Conservation (phyloP, 73 alveolate genomes). For the Paramecium bursaria region DNA sequence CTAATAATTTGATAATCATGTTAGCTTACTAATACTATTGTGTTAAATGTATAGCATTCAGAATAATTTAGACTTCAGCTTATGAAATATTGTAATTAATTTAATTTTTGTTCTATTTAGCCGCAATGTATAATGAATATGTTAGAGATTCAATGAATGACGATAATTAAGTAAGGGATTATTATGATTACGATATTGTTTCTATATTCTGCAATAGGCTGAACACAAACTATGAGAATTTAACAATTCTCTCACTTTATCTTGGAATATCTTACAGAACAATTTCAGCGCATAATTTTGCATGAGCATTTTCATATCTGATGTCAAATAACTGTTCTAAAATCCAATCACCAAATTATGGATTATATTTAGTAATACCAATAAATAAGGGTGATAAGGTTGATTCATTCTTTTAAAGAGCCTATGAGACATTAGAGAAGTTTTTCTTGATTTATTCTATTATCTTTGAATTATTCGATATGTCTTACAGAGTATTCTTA, state of each 20-base stretch:
- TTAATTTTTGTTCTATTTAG: conserved; percentile 9
- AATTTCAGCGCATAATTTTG: conserved; percentile 63
- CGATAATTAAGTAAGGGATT: conserved; percentile 4
- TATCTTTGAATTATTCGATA: conserved; percentile 38
- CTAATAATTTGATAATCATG: conserved; percentile 18
- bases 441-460: conserved; percentile 47
- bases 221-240: conserved; percentile 38
- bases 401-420: conserved; percentile 59
- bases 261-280: conserved; percentile 38
- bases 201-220: conserved; percentile 1
- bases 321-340: conserved; percentile 45
- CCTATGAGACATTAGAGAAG: conserved; percentile 33
- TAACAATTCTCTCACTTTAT: conserved; percentile 48
- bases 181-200: not conserved
- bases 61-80: conserved; percentile 1
- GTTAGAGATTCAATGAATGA: conserved; percentile 64
- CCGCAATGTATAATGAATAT: conserved; percentile 33
- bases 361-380: conserved; percentile 61
- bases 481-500: conserved; percentile 34
- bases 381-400: conserved; percentile 67
- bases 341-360: conserved; percentile 71
- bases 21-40: conserved; percentile 11
- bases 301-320: conserved; percentile 63
- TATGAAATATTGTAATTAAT: not conserved
- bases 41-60: not conserved